phyloP scores from a whole-genome alignment of 2,329 filamentous ascomycete species.

The Colletotrichum gloeosporioides region DNA sequence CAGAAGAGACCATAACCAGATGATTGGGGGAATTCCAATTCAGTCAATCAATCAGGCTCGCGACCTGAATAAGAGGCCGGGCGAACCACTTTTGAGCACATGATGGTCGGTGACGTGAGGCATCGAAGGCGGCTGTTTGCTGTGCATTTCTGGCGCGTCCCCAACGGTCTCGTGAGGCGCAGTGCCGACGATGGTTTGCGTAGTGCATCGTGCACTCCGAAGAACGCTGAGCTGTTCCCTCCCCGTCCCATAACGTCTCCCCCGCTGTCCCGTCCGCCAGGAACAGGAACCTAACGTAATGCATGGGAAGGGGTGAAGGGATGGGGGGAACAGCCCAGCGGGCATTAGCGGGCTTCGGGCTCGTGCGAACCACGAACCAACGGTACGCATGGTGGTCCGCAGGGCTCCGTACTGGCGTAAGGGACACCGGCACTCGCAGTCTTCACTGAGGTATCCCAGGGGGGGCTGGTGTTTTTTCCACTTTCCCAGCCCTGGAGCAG shows the following conservation, averaged over 20 bases:
- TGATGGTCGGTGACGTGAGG: constrained; percentile 6
- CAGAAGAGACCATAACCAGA: neutral
- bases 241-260: neutral
- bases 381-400: neutral
- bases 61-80: neutral
- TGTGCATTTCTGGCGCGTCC: neutral
- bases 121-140: constrained; percentile 2
- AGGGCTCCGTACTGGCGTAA: neutral
- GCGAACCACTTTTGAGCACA: constrained; percentile 17
- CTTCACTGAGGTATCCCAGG: neutral
- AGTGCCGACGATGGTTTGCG: constrained; percentile 6
- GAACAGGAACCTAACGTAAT: neutral
- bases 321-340: neutral
- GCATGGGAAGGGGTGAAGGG: neutral
- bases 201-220: constrained; percentile 6
- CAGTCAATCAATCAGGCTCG: neutral
- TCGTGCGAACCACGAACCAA: constrained; percentile 7
- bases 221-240: neutral
- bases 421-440: neutral
- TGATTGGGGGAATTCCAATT: neutral
- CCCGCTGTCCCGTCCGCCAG: neutral
- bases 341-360: neutral
- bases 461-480: constrained; percentile 6
- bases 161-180: neutral
- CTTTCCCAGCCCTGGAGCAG: neutral